Base-by-base conservation (phyloP, 345 rosid species). In the Arabidopsis suecica region DNA sequence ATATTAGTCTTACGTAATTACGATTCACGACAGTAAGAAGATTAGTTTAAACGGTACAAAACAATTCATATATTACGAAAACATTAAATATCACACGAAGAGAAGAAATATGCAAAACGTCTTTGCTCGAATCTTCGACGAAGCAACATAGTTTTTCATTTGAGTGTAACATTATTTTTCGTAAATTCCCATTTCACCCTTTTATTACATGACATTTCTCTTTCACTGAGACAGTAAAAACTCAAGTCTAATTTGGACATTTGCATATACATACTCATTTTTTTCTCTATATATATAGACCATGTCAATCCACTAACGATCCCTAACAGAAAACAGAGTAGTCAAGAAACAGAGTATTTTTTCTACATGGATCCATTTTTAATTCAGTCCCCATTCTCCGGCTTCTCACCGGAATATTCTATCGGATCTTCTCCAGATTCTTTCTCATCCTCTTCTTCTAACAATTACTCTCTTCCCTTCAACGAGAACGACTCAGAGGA, bases 401-500 rank as follows among this genome's bases (percentile, higher is more conserved):
- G 76, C 55, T 86, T 85, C 62, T 86, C 96, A 0, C 84, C 97
- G 22, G 91, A 88, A 69, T 91, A 88, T 18, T 88, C 87, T 7
- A 79, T 80, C 14, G 83, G 85, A 8, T 84, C 88, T 9, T 82
- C 89, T 1, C 78, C 86, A 51, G 91, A 87, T 5, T 81, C 83
- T 22, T 87, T 69, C 53, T 59, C 75, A 6, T 64, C 77, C n/a
- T 61, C 78, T 28, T 44, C 78, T 67, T 72, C 82, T 20, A 61
- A 63, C 65, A 60, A 80, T 33, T 77, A 18, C 51, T 78, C 56
- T 33, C 94, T 93, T 30, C 97, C 98, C 14, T 93, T 93, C 84
- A 84, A 93, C 76, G 98, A 93, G 74, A 91, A 91, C 60, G 98
- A 93, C 78, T 86, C 96, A 0, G 93, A 89, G 20, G 98, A 93